Base-by-base conservation (phyloP, 148 eudicot genomes). In the Fallopia convolvulus region DNA sequence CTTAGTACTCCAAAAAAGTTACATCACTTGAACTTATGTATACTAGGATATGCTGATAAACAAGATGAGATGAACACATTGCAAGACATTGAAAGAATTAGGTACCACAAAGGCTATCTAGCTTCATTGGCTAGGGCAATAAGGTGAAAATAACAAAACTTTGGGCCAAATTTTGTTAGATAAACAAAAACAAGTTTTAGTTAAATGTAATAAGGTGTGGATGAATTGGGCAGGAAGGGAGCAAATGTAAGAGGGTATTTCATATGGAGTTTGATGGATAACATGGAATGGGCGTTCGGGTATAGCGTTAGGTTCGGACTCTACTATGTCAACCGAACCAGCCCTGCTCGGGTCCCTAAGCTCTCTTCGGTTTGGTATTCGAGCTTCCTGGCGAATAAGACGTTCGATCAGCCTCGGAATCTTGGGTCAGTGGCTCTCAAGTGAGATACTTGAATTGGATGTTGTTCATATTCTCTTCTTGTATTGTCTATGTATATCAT, bases 201-300 rank as follows among this genome's bases (percentile, higher is more conserved):
- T 73, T 44, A 50, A 32, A 32, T 47, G 6, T 20, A 12, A 10
- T 30, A 3, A 56, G 33, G 18, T 56, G 17, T 56, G 48, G 8
- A 53, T 75, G 77, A 7, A 26, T 3, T 53, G 41, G 18, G 30
- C 77, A 86, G 88, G 58, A 80, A 82, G 74, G 92, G 94, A 47
- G 92, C 92, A 7, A 84, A 86, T 55, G 97, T 92, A 20, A 82
- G 88, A 17, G 92, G 94, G 14, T 92, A 90, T 63, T 87, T 90
- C 60, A 74, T 82, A 75, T 88, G 97, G 93, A 81, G 86, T 26
- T 84, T 92, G 79, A 83, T 90, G 88, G 91, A 90, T 74, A 80
- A 85, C 76, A 84, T 88, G 47, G 93, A 92, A 42, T 86, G 92
- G 93, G 23, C 76, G 26, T 20, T 60, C 11, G 93, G 97, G n/a